These are phyloP conservation scores for Noccaea bulbosa DNA, from an alignment of 345 rosid genomes.

Conservation along the genomic window DNA sequence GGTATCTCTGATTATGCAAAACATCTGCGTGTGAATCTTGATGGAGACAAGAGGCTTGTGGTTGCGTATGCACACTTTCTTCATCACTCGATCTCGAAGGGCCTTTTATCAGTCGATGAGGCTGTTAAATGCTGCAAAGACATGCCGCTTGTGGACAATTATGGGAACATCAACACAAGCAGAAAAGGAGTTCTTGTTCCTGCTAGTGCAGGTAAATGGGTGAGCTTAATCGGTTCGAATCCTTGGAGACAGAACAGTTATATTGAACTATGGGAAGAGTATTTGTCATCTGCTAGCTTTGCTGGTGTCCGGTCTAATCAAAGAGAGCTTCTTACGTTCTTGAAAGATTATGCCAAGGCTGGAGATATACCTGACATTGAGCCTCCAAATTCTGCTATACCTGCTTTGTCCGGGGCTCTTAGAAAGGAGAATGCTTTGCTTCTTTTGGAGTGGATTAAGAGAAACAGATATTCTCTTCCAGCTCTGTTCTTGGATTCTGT, in stretches of 20 bases:
- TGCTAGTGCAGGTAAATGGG: constrained; percentile 69
- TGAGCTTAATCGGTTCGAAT: constrained; percentile 53
- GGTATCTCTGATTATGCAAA: constrained; percentile 46
- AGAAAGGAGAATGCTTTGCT: constrained; percentile 56
- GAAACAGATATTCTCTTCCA: constrained; percentile 29
- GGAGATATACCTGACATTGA: constrained; percentile 57
- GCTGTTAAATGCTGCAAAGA: constrained; percentile 41
- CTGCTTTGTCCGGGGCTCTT: constrained; percentile 61
- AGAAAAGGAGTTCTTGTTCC: constrained; percentile 63
- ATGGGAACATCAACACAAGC: constrained; percentile 40
- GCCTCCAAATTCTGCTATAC: constrained; percentile 63
- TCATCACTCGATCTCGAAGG: constrained; percentile 42
- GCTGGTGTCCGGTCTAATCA: constrained; percentile 48
- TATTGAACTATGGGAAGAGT: constrained; percentile 61
- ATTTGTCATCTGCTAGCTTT: constrained; percentile 44
- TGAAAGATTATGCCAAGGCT: constrained; percentile 43
- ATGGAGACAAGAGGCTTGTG: constrained; percentile 45
- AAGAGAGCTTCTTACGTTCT: constrained; percentile 48
- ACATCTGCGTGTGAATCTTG: constrained; percentile 32
- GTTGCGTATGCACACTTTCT: constrained; percentile 64
- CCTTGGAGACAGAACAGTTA: constrained; percentile 59
- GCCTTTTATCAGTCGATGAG: constrained; percentile 32
- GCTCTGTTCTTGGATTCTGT: constrained; percentile 53
- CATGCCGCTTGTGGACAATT: constrained; percentile 69
- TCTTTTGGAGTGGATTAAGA: constrained; percentile 61